Percentiles rank a stretch among this genome's conserved stretches.
Evolutionary conservation across 345 rosid genomes (phyloP).

Genomic region (Cardamine occulta): DNA sequence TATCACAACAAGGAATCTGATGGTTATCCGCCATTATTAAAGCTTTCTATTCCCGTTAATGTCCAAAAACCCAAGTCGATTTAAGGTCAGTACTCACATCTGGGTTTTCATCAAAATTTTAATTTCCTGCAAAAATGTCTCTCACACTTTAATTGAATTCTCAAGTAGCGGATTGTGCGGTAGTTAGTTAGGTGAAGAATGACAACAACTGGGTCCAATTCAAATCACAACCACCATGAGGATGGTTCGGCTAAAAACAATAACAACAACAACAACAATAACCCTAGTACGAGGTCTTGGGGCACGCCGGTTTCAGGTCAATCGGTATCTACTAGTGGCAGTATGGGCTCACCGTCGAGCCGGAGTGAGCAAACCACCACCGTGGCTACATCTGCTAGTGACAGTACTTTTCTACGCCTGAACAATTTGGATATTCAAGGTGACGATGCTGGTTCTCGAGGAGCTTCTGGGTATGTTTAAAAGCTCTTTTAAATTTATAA

Average conservation of each 20-base stretch:
- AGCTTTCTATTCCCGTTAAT: constrained; percentile 4
- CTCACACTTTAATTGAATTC: background rate
- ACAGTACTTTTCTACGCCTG: constrained; percentile 60
- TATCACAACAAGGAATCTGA: background rate
- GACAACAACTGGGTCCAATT: constrained; percentile 56
- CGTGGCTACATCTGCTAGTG: constrained; percentile 78
- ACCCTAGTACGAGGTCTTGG: constrained; percentile 76
- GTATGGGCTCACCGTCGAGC: constrained; percentile 95
- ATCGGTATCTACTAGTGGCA: constrained; percentile 87
- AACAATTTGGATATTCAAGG: constrained; percentile 90
- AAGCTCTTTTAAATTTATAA: background rate
- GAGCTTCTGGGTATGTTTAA: constrained; percentile 64
- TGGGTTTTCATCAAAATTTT: constrained; percentile 31
- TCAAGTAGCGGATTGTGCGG: constrained; percentile 25
- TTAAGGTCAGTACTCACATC: constrained; percentile 43
- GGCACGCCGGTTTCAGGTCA: constrained; percentile 80
- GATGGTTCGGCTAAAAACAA: constrained; percentile 52
- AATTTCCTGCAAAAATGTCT: background rate
- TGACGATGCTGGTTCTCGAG: constrained; percentile 91
- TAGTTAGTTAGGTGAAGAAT: constrained; percentile 38
- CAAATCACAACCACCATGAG: constrained; percentile 53
- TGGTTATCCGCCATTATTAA: constrained; percentile 29
- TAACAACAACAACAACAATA: constrained; percentile 33
- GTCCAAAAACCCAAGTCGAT: constrained; percentile 32
- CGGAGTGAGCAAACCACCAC: constrained; percentile 67